These are phyloP conservation scores for Suillus subalutaceus DNA, from an alignment of 768 basidiomycete species.

Conservation along the genomic window DNA sequence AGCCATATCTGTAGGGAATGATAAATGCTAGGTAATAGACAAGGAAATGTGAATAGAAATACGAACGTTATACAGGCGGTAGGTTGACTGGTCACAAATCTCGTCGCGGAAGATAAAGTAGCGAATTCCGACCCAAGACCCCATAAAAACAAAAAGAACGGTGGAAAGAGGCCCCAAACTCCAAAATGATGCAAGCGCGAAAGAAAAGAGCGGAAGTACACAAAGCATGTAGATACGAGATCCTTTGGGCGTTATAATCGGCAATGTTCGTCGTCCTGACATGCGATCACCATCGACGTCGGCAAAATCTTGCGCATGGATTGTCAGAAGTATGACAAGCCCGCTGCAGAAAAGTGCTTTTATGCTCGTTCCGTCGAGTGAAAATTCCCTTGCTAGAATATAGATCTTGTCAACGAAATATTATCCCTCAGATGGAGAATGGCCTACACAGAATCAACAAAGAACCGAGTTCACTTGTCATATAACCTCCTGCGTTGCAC, in stretches of 20 bases:
- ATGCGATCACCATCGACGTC: constrained; percentile 34
- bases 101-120: constrained; percentile 18
- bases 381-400: not conserved
- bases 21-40: not conserved
- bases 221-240: constrained; percentile 20
- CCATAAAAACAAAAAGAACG: constrained; percentile 15
- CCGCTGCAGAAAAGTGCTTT: constrained; percentile 25
- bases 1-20: not conserved
- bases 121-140: constrained; percentile 17
- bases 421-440: not conserved
- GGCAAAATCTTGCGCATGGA: constrained; percentile 40
- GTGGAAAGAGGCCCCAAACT: constrained; percentile 17
- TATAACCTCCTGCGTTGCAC: no score
- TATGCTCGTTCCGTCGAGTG: not conserved
- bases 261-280: constrained; percentile 34
- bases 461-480: no score
- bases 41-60: not conserved
- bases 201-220: constrained; percentile 16
- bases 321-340: constrained; percentile 36
- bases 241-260: constrained; percentile 25
- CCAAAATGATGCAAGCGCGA: constrained; percentile 17
- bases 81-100: constrained; percentile 15
- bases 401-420: not conserved
- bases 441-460: constrained; percentile 12
- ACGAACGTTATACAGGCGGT: constrained; percentile 19